Percentiles rank a stretch among this genome's conserved stretches.
Evolutionary conservation across 768 basidiomycete genomes (phyloP).

Genomic region (Infundibulicybe gibba): DNA sequence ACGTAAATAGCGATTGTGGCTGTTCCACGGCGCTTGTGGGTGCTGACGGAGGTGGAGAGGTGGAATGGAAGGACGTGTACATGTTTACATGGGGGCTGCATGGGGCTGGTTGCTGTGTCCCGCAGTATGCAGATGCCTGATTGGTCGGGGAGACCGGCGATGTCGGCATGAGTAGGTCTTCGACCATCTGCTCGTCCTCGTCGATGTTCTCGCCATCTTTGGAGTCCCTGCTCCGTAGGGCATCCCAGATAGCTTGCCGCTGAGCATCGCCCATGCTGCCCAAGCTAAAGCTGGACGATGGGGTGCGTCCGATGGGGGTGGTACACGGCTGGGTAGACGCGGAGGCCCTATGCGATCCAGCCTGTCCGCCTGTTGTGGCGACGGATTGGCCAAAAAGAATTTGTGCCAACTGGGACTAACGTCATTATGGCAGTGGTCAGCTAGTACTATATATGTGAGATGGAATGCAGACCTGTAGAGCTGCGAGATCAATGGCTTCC

Average conservation of each 20-base stretch:
- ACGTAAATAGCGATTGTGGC: constrained; percentile 33
- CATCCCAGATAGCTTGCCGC: constrained; percentile 11
- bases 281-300: constrained; percentile 28
- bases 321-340: constrained; percentile 37
- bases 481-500: constrained; percentile 50
- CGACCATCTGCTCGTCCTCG: constrained; percentile 53
- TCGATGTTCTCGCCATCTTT: constrained; percentile 33
- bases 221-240: constrained; percentile 17
- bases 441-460: neutral
- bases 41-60: constrained; percentile 7
- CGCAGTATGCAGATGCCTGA: constrained; percentile 9
- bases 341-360: constrained; percentile 13
- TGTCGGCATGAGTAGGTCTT: constrained; percentile 44
- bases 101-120: constrained; percentile 12
- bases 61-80: constrained; percentile 13
- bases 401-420: constrained; percentile 44
- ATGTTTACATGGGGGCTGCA: constrained; percentile 13
- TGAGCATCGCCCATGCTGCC: constrained; percentile 17
- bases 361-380: constrained; percentile 15
- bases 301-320: constrained; percentile 38
- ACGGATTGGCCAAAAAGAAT: constrained; percentile 36
- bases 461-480: constrained; percentile 38
- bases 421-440: constrained; percentile 3
- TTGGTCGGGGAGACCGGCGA: constrained; percentile 19
- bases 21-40: constrained; percentile 1